Conservation (phyloP, 495 filamentous ascomycete genomes). For the Apiosordaria backusii region DNA sequence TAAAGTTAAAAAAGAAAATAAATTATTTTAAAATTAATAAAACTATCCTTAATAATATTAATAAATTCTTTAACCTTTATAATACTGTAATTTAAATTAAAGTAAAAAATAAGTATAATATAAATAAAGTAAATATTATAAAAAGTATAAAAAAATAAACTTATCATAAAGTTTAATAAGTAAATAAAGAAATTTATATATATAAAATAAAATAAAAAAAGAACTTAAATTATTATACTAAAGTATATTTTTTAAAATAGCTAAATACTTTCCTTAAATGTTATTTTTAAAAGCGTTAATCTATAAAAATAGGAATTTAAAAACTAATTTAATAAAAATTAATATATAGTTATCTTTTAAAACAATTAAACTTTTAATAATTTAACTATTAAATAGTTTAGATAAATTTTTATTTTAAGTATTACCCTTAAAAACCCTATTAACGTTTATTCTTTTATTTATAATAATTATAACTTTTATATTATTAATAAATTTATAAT, state of each 20-base stretch:
- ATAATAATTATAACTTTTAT: constrained; percentile 27
- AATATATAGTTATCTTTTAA: neutral
- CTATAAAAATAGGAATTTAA: constrained; percentile 17
- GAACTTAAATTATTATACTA: constrained; percentile 7
- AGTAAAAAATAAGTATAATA: constrained; percentile 4
- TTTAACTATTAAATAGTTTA: constrained; percentile 10
- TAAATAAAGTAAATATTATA: constrained; percentile 9
- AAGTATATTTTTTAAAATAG: constrained; percentile 12
- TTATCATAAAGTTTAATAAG: neutral
- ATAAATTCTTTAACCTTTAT: constrained; percentile 9
- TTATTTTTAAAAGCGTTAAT: constrained; percentile 16
- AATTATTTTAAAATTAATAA: neutral
- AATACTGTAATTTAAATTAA: constrained; percentile 6
- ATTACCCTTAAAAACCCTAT: constrained; percentile 14
- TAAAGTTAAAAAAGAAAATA: neutral
- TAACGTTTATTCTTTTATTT: constrained; percentile 25
- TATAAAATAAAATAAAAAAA: neutral
- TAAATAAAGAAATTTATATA: neutral
- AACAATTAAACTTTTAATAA: constrained; percentile 17
- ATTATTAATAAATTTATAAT: constrained; percentile 13
- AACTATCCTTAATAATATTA: neutral
- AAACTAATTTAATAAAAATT: neutral
- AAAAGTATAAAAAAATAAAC: constrained; percentile 11
- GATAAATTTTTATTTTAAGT: constrained; percentile 17
- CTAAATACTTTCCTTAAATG: neutral